Conservation (phyloP, 2,329 filamentous ascomycete species). For the Huntiella moniliformis region DNA sequence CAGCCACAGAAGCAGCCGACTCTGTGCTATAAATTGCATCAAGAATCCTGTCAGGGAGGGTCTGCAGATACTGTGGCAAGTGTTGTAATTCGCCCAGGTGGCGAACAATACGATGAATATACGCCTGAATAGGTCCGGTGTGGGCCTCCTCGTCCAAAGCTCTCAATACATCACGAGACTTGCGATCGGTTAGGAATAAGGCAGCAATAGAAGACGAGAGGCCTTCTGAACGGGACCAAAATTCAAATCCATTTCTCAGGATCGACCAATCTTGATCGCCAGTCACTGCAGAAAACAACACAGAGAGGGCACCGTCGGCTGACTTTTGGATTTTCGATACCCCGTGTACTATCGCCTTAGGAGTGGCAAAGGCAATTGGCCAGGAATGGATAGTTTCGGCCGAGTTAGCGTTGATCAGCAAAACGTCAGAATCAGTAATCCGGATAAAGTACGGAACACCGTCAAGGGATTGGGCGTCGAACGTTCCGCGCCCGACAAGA, state of each 20-base stretch:
- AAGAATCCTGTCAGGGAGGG: slow-evolving; percentile 49
- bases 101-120: slow-evolving; percentile 66
- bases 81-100: slow-evolving; percentile 62
- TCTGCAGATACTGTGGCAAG: slow-evolving; percentile 54
- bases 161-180: slow-evolving; percentile 55
- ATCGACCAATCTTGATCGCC: slow-evolving; percentile 54
- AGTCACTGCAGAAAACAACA: slow-evolving; percentile 47
- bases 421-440: slow-evolving; percentile 54
- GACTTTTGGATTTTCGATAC: slow-evolving; percentile 71
- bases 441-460: slow-evolving; percentile 81
- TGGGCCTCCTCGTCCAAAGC: slow-evolving; percentile 75
- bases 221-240: slow-evolving; percentile 69
- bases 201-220: slow-evolving; percentile 65
- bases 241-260: slow-evolving; percentile 60
- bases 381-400: slow-evolving; percentile 61
- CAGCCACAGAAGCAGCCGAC: slow-evolving; percentile 14
- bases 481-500: slow-evolving; percentile 49
- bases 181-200: slow-evolving; percentile 59
- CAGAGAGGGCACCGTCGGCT: slow-evolving; percentile 40
- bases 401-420: slow-evolving; percentile 57
- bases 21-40: slow-evolving; percentile 43
- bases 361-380: slow-evolving; percentile 31
- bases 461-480: slow-evolving; percentile 59
- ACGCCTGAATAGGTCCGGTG: slow-evolving; percentile 62
- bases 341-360: slow-evolving; percentile 39